Percentiles rank a stretch among this genome's conserved stretches.
Conservation (phyloP, 2,329 filamentous ascomycete genomes). For the Aspergillus texensis region DNA sequence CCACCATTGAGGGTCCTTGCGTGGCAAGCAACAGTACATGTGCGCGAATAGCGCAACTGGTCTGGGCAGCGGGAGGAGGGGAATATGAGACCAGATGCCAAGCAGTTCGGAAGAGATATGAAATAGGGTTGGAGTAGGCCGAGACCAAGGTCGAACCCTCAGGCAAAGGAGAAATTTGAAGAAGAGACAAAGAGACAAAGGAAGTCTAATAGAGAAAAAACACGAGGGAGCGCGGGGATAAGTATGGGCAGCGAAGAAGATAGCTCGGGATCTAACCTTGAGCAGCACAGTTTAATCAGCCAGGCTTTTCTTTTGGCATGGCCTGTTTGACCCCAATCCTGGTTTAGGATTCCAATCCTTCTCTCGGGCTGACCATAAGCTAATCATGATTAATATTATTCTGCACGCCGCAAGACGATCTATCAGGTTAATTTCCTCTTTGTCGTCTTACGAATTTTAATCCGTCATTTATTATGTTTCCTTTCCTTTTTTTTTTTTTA, state of each 20-base stretch:
- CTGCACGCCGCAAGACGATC: background rate
- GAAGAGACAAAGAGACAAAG: background rate
- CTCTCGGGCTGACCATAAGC: background rate
- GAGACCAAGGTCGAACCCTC: background rate
- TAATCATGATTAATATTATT: background rate
- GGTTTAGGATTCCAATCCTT: background rate
- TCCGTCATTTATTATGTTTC: background rate
- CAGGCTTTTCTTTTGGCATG: background rate
- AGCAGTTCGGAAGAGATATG: background rate
- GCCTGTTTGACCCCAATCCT: background rate
- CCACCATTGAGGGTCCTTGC: background rate
- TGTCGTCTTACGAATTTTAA: background rate
- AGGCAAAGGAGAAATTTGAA: background rate
- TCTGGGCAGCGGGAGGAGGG: background rate
- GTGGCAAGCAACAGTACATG: background rate
- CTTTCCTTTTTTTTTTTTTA: background rate
- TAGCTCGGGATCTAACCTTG: background rate
- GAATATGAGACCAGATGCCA: background rate
- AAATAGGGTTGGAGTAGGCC: background rate
- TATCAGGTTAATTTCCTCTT: background rate
- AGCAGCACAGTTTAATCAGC: background rate
- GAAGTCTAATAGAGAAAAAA: background rate
- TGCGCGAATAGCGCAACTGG: background rate
- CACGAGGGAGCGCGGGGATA: background rate
- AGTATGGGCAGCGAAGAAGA: background rate